phyloP scores from a whole-genome alignment of 1,284 basidiomycete species.

The Trichosporon ovoides region DNA sequence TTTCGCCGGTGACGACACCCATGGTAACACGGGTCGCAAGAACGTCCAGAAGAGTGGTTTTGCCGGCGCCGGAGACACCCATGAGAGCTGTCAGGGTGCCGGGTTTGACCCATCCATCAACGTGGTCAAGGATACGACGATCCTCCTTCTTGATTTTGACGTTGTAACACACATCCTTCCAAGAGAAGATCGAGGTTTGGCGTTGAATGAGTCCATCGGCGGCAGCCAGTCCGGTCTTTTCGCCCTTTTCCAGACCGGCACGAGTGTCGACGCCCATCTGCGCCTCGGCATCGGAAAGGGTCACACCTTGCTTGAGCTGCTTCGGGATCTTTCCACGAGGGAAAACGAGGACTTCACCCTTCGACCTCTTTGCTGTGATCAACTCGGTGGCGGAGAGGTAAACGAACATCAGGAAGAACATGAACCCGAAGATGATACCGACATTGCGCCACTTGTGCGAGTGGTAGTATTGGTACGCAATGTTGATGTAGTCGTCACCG shows the following conservation, averaged over 20 bases:
- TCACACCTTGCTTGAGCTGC: slow-evolving; percentile 25
- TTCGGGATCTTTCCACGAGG: slow-evolving; percentile 48
- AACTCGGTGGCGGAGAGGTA: slow-evolving; percentile 57
- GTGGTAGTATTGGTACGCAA: slow-evolving; percentile 61
- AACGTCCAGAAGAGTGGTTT: slow-evolving; percentile 77
- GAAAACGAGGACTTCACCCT: slow-evolving; percentile 54
- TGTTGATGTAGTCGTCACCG: slow-evolving; percentile 55
- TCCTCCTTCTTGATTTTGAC: slow-evolving; percentile 59
- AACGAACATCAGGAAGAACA: slow-evolving; percentile 51
- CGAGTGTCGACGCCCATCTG: slow-evolving; percentile 27
- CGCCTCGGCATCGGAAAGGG: slow-evolving; percentile 29
- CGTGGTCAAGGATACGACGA: slow-evolving; percentile 65
- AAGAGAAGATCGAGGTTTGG: slow-evolving; percentile 50
- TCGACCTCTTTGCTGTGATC: slow-evolving; percentile 51
- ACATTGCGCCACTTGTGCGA: slow-evolving; percentile 60
- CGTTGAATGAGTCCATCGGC: slow-evolving; percentile 41
- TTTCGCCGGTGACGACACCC: slow-evolving; percentile 72
- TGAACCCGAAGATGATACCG: slow-evolving; percentile 57
- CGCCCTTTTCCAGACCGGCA: slow-evolving; percentile 27
- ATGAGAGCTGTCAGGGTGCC: slow-evolving; percentile 66
- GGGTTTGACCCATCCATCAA: slow-evolving; percentile 76
- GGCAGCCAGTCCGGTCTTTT: slow-evolving; percentile 30
- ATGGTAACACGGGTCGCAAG: slow-evolving; percentile 71
- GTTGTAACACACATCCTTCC: slow-evolving; percentile 55
- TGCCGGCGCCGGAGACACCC: slow-evolving; percentile 66